These are phyloP conservation scores for Globisporangium irregulare DNA, from an alignment of 352 stramenopile species.

Conservation along the genomic window DNA sequence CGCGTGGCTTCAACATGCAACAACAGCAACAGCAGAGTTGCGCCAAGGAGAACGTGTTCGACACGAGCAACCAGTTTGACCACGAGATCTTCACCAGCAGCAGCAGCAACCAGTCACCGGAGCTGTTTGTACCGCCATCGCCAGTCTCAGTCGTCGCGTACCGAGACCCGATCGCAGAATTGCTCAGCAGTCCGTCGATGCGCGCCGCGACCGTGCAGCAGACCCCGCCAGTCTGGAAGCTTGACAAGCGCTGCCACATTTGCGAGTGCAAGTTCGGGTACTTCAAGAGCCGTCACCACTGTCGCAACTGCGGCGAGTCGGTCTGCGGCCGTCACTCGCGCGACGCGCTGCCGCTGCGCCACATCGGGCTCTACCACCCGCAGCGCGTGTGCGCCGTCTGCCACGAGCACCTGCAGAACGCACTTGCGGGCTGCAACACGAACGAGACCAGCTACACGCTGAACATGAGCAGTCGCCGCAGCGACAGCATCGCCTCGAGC, in stretches of 20 bases:
- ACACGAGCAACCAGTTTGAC: neutral
- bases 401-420: conserved; percentile 53
- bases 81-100: neutral
- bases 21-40: neutral
- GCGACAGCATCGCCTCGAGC: conserved; percentile 9
- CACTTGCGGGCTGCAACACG: conserved; percentile 13
- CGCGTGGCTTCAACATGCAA: neutral
- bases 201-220: conserved; percentile 17
- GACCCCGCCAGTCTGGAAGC: conserved; percentile 48
- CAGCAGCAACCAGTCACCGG: neutral
- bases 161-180: conserved; percentile 20
- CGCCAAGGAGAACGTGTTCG: conserved; percentile 6
- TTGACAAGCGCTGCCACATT: conserved; percentile 52
- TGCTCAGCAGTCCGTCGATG: conserved; percentile 15
- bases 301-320: conserved; percentile 73
- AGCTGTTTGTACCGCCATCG: neutral
- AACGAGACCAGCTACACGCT: conserved; percentile 8
- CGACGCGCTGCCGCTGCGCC: conserved; percentile 55
- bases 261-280: conserved; percentile 77
- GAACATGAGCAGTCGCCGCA: neutral
- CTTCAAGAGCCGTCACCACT: conserved; percentile 79
- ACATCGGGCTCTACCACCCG: conserved; percentile 48
- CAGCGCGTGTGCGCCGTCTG: conserved; percentile 68
- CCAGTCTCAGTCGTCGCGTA: conserved; percentile 2
- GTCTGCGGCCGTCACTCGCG: conserved; percentile 74